Percentiles rank a stretch among this genome's conserved stretches.
Evolutionary conservation across 495 filamentous ascomycete genomes (phyloP).

Genomic region (Oleoguttula mirabilis): DNA sequence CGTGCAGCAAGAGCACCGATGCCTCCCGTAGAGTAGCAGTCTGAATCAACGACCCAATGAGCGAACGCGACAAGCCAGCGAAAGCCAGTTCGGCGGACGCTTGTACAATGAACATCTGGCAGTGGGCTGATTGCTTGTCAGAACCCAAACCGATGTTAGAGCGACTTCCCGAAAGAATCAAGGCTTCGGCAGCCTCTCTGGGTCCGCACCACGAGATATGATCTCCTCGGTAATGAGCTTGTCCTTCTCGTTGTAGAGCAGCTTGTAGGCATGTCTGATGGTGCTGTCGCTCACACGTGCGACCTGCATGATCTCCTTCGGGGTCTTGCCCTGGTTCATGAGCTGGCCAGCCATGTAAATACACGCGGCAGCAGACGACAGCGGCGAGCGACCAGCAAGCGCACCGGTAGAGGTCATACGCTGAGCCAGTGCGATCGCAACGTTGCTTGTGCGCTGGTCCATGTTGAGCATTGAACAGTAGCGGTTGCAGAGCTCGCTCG

Average conservation of each 20-base stretch:
- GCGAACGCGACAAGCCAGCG: no score
- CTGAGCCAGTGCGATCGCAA: conserved; percentile 62
- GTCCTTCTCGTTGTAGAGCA: conserved; percentile 61
- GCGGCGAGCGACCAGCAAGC: conserved; percentile 82
- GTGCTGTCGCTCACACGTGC: conserved; percentile 90
- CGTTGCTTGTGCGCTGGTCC: conserved; percentile 51
- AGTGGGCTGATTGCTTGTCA: no score
- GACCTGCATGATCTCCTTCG: conserved; percentile 71
- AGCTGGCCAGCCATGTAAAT: conserved; percentile 89
- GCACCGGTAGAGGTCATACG: conserved; percentile 59
- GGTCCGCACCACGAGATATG: conserved; percentile 9
- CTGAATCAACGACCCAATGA: no score
- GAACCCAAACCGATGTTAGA: no score
- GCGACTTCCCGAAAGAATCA: no score
- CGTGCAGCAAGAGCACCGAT: no score
- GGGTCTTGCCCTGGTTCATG: conserved; percentile 60
- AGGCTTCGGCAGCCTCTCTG: conserved; percentile 9
- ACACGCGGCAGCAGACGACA: conserved; percentile 86
- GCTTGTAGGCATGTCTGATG: conserved; percentile 87
- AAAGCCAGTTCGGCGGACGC: no score
- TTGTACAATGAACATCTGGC: no score
- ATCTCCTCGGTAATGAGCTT: conserved; percentile 55
- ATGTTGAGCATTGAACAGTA: conserved; percentile 75
- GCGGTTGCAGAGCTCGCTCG: conserved; percentile 73
- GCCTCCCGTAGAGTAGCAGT: no score